phyloP scores from a whole-genome alignment of 768 basidiomycete genomes.

The Strobilomyces dryophilus region DNA sequence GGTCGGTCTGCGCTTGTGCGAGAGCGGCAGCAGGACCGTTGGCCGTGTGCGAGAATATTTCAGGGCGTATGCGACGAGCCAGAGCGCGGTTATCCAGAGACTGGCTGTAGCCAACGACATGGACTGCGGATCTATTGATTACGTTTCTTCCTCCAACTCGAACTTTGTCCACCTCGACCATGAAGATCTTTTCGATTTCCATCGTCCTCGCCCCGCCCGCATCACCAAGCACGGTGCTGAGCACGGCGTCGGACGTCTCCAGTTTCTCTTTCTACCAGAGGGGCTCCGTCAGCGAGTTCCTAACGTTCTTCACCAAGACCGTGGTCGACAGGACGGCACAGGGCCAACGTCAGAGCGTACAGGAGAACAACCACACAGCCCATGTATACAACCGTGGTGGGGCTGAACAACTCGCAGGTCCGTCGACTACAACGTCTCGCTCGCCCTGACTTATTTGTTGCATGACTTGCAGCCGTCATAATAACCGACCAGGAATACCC shows the following conservation, averaged over 20 bases:
- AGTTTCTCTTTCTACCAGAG: conserved; percentile 94
- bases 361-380: conserved; percentile 90
- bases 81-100: conserved; percentile 22
- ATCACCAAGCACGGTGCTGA: conserved; percentile 60
- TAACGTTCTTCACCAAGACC: conserved; percentile 92
- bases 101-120: conserved; percentile 19
- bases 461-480: conserved; percentile 62
- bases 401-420: conserved; percentile 81
- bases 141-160: conserved; percentile 10
- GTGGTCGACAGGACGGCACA: conserved; percentile 83
- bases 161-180: conserved; percentile 32
- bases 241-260: conserved; percentile 72
- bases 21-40: conserved; percentile 20
- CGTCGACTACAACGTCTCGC: conserved; percentile 19
- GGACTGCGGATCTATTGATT: neutral
- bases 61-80: conserved; percentile 24
- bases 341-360: conserved; percentile 89
- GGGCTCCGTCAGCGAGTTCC: conserved; percentile 84
- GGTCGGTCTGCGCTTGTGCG: conserved; percentile 16
- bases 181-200: conserved; percentile 88
- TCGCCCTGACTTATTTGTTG: neutral
- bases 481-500: conserved; percentile 97
- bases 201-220: conserved; percentile 65
- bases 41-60: conserved; percentile 20
- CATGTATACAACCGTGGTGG: conserved; percentile 92